These are phyloP conservation scores for Apiotrichum porosum DNA, from an alignment of 1,284 basidiomycete species.

Conservation along the genomic window DNA sequence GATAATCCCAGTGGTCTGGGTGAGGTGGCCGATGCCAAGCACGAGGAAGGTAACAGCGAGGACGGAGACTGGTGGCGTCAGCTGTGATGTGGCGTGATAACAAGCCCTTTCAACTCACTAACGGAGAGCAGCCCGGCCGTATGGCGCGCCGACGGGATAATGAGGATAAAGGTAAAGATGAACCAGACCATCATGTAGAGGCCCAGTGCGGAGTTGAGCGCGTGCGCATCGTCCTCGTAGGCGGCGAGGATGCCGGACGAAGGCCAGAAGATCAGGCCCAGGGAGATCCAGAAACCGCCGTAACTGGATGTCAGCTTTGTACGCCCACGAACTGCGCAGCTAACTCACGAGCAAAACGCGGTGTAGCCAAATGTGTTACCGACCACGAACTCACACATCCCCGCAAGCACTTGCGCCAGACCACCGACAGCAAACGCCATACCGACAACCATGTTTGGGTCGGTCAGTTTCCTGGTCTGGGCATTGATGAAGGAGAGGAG, in stretches of 20 bases:
- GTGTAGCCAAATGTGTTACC: constrained; percentile 55
- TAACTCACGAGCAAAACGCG: constrained; percentile 66
- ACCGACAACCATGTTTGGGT: constrained; percentile 51
- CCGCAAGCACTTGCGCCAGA: constrained; percentile 57
- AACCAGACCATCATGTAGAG: constrained; percentile 34
- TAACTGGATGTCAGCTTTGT: constrained; percentile 53
- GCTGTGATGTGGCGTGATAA: too few species aligned
- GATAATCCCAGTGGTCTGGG: constrained; percentile 5
- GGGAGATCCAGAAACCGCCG: constrained; percentile 17
- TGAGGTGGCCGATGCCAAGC: constrained; percentile 25
- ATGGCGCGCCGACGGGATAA: too few species aligned
- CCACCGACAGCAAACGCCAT: constrained; percentile 75
- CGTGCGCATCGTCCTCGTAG: constrained; percentile 31
- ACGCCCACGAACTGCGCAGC: constrained; percentile 79
- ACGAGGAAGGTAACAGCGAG: constrained; percentile 53
- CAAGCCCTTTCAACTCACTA: too few species aligned
- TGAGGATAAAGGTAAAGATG: constrained; percentile 16
- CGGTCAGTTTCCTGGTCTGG: background rate
- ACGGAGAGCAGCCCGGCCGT: too few species aligned
- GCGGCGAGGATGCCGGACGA: constrained; percentile 51
- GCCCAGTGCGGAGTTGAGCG: constrained; percentile 44
- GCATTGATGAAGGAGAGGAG: constrained; percentile 2
- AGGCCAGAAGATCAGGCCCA: constrained; percentile 14
- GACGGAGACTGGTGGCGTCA: constrained; percentile 55
- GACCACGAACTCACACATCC: constrained; percentile 55